Evolutionary conservation across 306 rosid genomes (phyloP).

Genomic region (Castanea mollissima): DNA sequence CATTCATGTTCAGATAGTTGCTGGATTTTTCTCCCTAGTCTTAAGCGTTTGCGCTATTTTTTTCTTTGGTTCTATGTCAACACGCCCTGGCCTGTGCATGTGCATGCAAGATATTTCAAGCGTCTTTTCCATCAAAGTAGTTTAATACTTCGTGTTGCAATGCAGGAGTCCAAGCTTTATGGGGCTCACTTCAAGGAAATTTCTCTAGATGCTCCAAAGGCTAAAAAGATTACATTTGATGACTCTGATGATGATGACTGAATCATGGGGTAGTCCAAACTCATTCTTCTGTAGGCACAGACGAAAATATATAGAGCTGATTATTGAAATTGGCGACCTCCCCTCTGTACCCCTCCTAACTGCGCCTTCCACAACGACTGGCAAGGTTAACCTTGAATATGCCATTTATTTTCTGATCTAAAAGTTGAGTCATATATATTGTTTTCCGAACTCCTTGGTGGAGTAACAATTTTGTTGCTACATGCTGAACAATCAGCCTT

Average conservation of each 20-base stretch:
- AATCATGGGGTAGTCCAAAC: constrained; percentile 19
- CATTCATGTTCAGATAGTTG: not conserved
- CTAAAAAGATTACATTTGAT: constrained; percentile 71
- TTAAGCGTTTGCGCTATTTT: too few relatives aligned
- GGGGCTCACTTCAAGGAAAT: constrained; percentile 97
- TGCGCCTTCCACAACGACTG: too few relatives aligned
- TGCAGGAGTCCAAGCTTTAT: constrained; percentile 88
- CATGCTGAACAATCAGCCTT: not conserved
- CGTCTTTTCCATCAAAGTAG: not conserved
- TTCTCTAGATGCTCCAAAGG: constrained; percentile 68
- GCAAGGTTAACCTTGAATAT: too few relatives aligned
- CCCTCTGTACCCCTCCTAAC: too few relatives aligned
- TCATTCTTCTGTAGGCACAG: not conserved
- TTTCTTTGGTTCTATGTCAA: too few relatives aligned
- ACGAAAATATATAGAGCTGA: not conserved
- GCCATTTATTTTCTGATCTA: not conserved
- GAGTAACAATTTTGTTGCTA: not conserved
- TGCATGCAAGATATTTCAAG: too few relatives aligned
- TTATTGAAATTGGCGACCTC: not conserved
- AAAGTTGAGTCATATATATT: not conserved
- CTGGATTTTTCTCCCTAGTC: not conserved
- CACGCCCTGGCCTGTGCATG: too few relatives aligned
- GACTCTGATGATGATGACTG: constrained; percentile 77
- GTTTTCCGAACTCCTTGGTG: not conserved
- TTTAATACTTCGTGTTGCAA: constrained; percentile 10